Conservation (phyloP, 2,329 filamentous ascomycete species). For the Phialophora verrucosa region DNA sequence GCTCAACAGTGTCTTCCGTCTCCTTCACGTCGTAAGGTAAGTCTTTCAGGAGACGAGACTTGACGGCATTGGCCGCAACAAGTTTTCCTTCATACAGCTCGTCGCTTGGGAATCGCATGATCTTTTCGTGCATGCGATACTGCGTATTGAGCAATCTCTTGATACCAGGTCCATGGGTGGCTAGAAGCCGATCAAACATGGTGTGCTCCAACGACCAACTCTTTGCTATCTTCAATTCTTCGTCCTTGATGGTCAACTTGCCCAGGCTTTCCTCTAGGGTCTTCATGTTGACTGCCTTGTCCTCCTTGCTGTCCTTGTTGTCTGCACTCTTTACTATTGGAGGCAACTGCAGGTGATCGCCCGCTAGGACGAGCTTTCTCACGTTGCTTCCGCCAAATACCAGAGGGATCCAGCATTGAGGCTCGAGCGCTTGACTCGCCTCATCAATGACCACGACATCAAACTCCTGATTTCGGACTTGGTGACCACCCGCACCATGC, state of each 20-base stretch:
- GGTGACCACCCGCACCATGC: slow-evolving; percentile 74
- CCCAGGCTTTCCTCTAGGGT: slow-evolving; percentile 47
- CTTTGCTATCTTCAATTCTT: slow-evolving; percentile 46
- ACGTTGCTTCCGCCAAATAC: slow-evolving; percentile 59
- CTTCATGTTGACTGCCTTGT: slow-evolving; percentile 50
- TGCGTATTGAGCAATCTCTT: slow-evolving; percentile 96
- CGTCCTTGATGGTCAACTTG: slow-evolving; percentile 44
- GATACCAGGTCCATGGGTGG: slow-evolving; percentile 78
- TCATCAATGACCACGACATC: slow-evolving; percentile 97
- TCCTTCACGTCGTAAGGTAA: slow-evolving; percentile 77
- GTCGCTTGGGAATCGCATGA: slow-evolving; percentile 92
- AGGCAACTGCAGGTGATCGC: slow-evolving; percentile 91
- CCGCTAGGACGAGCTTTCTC: slow-evolving; percentile 85
- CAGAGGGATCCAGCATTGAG: slow-evolving; percentile 94
- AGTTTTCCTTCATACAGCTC: slow-evolving; percentile 85
- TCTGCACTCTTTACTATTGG: slow-evolving; percentile 80
- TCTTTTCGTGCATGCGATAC: slow-evolving; percentile 96
- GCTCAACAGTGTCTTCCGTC: slow-evolving; percentile 84
- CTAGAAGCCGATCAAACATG: slow-evolving; percentile 85
- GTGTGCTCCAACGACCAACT: slow-evolving; percentile 79
- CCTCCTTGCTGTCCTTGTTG: slow-evolving; percentile 44
- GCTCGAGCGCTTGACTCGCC: slow-evolving; percentile 92
- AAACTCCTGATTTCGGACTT: slow-evolving; percentile 77
- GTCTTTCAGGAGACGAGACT: slow-evolving; percentile 73
- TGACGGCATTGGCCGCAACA: slow-evolving; percentile 79